phyloP scores from a whole-genome alignment of 1,284 basidiomycete species.

The Rhizoctonia solani region DNA sequence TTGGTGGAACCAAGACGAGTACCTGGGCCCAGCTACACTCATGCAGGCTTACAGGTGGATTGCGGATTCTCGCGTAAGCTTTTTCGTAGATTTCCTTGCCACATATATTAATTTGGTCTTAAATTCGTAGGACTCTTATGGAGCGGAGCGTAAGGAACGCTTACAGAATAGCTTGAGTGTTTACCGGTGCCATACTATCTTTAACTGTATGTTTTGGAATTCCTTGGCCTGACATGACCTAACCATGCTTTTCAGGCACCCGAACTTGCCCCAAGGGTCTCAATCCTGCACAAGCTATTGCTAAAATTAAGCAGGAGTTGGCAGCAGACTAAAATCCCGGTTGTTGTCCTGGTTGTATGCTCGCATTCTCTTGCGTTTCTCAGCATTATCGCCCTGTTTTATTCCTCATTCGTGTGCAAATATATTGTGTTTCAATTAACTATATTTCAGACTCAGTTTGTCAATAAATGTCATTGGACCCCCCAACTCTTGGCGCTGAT shows the following conservation, averaged over 20 bases:
- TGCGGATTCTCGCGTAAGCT: slow-evolving; percentile 85
- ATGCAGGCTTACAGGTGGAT: slow-evolving; percentile 99
- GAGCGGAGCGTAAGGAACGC: slow-evolving; percentile 83
- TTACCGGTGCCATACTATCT: slow-evolving; percentile 94
- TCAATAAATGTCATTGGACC: too few species aligned
- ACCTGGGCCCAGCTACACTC: slow-evolving; percentile 94
- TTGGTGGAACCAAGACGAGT: slow-evolving; percentile 99
- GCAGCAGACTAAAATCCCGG: slow-evolving; percentile 61
- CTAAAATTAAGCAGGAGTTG: slow-evolving; percentile 87
- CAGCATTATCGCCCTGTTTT: not conserved
- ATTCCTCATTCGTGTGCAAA: too few species aligned
- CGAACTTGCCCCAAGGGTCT: slow-evolving; percentile 96
- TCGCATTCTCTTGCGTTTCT: not conserved
- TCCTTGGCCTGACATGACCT: slow-evolving; percentile 23
- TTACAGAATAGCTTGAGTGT: slow-evolving; percentile 95
- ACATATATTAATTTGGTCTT: not conserved
- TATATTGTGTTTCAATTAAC: not conserved
- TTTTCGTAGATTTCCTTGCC: not conserved
- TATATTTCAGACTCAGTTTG: not conserved
- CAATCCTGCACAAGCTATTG: slow-evolving; percentile 86
- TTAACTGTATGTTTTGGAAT: slow-evolving; percentile 71
- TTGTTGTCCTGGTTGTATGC: not conserved
- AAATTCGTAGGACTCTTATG: slow-evolving; percentile 69
- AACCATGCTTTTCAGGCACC: slow-evolving; percentile 56
- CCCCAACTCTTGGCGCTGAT: too few species aligned